A percentile compares a stretch with the other conserved stretches of the same genome.
Evolutionary conservation across 202 grass and related monocot genomes (phyloP).

Genomic region (Eragrostis tef): DNA sequence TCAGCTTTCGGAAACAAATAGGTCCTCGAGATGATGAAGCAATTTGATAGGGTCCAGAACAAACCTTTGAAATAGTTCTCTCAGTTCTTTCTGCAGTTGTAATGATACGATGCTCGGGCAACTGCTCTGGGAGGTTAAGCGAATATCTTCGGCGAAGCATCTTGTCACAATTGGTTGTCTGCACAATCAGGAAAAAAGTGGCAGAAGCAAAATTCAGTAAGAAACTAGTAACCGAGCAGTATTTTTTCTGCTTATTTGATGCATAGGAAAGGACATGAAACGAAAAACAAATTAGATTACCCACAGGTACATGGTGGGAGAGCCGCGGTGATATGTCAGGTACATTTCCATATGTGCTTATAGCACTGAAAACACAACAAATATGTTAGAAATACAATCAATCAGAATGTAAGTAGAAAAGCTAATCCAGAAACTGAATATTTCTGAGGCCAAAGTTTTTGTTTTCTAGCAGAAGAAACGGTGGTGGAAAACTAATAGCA

Average conservation of each 20-base stretch:
- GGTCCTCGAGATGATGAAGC: conserved; percentile 44
- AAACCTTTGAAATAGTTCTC: conserved; percentile 54
- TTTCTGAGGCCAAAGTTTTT: conserved; percentile 12
- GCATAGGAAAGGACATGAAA: neutral
- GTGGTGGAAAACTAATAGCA: conserved; percentile 8
- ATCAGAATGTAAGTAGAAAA: conserved; percentile 31
- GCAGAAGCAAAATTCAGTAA: neutral
- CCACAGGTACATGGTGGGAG: conserved; percentile 73
- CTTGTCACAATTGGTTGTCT: conserved; percentile 46
- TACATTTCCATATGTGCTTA: conserved; percentile 44
- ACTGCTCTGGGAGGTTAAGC: conserved; percentile 48
- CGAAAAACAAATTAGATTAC: conserved; percentile 50
- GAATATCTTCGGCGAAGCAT: conserved; percentile 49
- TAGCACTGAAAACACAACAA: conserved; percentile 51
- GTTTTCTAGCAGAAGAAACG: conserved; percentile 26
- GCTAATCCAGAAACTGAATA: conserved; percentile 31
- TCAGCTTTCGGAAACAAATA: conserved; percentile 53
- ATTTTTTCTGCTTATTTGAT: neutral
- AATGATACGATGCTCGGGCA: conserved; percentile 31
- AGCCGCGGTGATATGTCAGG: conserved; percentile 56
- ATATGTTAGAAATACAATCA: conserved; percentile 20
- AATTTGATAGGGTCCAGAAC: conserved; percentile 38
- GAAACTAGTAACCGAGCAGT: neutral
- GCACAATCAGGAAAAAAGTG: conserved; percentile 16
- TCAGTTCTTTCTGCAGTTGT: conserved; percentile 41